These are phyloP conservation scores for Phytophthora quininea DNA, from an alignment of 352 stramenopile species.

Conservation along the genomic window DNA sequence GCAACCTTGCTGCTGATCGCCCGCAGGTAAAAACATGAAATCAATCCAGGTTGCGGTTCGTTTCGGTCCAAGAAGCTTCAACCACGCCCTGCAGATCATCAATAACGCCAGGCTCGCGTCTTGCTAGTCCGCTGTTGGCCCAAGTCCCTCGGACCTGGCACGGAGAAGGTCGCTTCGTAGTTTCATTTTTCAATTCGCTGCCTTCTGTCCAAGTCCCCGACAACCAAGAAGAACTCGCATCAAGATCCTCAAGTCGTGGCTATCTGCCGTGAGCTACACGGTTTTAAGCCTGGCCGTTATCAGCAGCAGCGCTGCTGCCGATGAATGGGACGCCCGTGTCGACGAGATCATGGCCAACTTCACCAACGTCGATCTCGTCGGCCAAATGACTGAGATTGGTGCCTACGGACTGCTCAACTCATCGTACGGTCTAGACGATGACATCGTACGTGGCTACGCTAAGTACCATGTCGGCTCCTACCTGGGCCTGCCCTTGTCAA, in stretches of 20 bases:
- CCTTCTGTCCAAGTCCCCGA: no score
- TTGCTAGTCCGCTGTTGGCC: no score
- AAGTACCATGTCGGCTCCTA: constrained; percentile 77
- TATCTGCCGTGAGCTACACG: constrained; percentile 1
- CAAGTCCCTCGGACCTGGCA: no score
- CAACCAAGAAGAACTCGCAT: not conserved
- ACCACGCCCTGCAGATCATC: no score
- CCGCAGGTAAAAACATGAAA: no score
- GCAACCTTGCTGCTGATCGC: no score
- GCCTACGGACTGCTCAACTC: constrained; percentile 1
- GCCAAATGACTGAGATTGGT: not conserved
- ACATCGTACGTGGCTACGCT: not conserved
- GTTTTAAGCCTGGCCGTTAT: not conserved
- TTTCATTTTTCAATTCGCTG: not conserved
- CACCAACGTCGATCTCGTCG: constrained; percentile 41
- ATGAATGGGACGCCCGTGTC: constrained; percentile 6
- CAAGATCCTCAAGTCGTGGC: constrained; percentile 13
- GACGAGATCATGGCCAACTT: constrained; percentile 13
- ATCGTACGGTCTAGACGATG: not conserved
- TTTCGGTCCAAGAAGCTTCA: no score
- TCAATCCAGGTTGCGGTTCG: no score
- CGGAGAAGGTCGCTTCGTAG: no score
- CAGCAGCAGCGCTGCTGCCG: not conserved
- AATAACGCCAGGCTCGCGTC: no score
- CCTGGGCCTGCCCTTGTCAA: constrained; percentile 52